These are phyloP conservation scores for Spinellus fusiger DNA, from an alignment of 192 early-diverging fungal species.

Conservation along the genomic window DNA sequence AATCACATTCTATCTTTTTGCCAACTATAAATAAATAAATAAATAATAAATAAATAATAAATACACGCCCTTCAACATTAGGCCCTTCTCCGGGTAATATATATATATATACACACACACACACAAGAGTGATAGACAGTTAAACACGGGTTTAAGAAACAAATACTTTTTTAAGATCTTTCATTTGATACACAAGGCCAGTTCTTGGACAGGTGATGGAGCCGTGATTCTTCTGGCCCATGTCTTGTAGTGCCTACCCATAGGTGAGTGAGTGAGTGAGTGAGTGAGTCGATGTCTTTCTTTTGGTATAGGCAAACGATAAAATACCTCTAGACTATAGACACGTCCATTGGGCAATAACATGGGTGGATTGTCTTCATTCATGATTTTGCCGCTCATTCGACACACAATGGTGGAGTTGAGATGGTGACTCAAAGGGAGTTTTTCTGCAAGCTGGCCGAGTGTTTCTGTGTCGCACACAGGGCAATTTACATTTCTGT, in stretches of 20 bases:
- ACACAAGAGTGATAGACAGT: not conserved
- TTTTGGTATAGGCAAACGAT: not conserved
- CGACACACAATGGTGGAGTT: constrained; percentile 94
- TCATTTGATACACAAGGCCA: constrained; percentile 43
- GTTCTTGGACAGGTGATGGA: constrained; percentile 68
- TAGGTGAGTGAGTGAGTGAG: not conserved
- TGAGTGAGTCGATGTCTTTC: not conserved
- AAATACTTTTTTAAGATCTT: constrained; percentile 71
- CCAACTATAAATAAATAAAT: too few relatives aligned
- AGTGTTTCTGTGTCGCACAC: constrained; percentile 84
- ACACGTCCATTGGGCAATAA: constrained; percentile 94
- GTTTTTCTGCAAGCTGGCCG: constrained; percentile 72
- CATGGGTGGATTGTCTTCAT: constrained; percentile 96
- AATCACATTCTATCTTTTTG: too few relatives aligned
- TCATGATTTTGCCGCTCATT: constrained; percentile 88
- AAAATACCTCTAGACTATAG: constrained; percentile 75
- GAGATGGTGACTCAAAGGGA: constrained; percentile 92
- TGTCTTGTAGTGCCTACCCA: constrained; percentile 59
- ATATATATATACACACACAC: too few relatives aligned
- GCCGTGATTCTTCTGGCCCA: constrained; percentile 60
- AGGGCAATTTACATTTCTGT: constrained; percentile 92
- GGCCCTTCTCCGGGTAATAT: too few relatives aligned
- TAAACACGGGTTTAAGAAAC: constrained; percentile 44
- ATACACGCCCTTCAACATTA: too few relatives aligned
- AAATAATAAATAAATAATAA: too few relatives aligned